Conservation (phyloP, 441 rosid species). For the Corymbia citriodora region DNA sequence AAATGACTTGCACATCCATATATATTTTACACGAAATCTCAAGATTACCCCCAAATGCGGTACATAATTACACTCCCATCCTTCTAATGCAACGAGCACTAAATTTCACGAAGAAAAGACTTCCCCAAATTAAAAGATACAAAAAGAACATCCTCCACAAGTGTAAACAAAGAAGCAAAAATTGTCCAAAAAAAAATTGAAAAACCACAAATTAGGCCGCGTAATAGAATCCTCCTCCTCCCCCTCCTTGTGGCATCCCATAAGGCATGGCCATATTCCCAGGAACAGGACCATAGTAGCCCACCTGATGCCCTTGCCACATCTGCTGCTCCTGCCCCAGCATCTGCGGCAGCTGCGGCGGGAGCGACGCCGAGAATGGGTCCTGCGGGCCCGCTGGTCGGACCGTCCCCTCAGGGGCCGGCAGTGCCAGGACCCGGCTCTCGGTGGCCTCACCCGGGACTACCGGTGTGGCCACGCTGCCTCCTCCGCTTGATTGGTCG, state of each 20-base stretch:
- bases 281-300: conserved; percentile 21
- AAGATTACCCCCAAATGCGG: background rate
- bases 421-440: conserved; percentile 41
- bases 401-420: conserved; percentile 53
- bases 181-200: background rate
- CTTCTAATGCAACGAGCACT: background rate
- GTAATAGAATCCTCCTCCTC: conserved; percentile 42
- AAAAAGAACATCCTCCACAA: background rate
- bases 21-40: background rate
- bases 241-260: conserved; percentile 55
- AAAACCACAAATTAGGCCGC: conserved; percentile 10
- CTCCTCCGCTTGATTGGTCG: conserved; percentile 55
- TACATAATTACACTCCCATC: background rate
- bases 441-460: conserved; percentile 18
- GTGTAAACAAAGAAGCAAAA: background rate
- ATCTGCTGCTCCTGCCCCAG: conserved; percentile 46
- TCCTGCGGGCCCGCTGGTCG: conserved; percentile 43
- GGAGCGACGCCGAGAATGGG: conserved; percentile 47
- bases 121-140: too few relatives aligned
- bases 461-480: conserved; percentile 60
- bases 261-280: conserved; percentile 30
- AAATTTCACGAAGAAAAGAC: background rate
- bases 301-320: conserved; percentile 46
- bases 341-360: conserved; percentile 48
- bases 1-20: background rate